These are phyloP conservation scores for Podospora pseudopauciseta DNA, from an alignment of 495 filamentous ascomycete genomes.

Conservation along the genomic window DNA sequence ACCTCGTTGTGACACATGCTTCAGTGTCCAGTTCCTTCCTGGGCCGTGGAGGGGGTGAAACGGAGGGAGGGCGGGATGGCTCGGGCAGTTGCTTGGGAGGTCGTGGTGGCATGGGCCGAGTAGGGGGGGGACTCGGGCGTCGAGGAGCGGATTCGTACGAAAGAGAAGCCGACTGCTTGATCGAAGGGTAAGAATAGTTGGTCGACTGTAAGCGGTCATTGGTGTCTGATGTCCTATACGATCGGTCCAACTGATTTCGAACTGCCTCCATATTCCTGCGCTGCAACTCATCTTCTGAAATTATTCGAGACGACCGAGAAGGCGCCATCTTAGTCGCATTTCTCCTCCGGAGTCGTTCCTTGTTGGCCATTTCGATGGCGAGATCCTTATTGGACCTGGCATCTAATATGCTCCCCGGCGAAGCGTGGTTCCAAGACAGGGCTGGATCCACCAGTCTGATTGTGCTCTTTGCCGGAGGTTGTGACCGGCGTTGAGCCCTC, in stretches of 20 bases:
- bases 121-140: slow-evolving; percentile 13
- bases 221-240: slow-evolving; percentile 13
- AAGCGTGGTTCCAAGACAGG: slow-evolving; percentile 38
- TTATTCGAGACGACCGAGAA: slow-evolving; percentile 8
- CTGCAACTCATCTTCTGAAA: slow-evolving; percentile 47
- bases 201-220: slow-evolving; percentile 8
- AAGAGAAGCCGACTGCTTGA: slow-evolving; percentile 43
- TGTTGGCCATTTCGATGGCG: slow-evolving; percentile 71
- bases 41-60: not conserved
- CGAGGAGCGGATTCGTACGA: slow-evolving; percentile 34
- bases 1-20: slow-evolving; percentile 9
- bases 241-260: slow-evolving; percentile 39
- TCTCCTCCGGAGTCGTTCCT: slow-evolving; percentile 63
- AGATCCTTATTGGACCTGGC: slow-evolving; percentile 69
- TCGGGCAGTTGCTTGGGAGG: slow-evolving; percentile 43
- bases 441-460: slow-evolving; percentile 47
- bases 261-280: slow-evolving; percentile 47
- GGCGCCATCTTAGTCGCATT: slow-evolving; percentile 44
- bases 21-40: slow-evolving; percentile 26
- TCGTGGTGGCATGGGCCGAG: slow-evolving; percentile 35
- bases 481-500: not conserved
- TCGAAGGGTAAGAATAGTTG: slow-evolving; percentile 49
- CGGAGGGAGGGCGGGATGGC: not conserved
- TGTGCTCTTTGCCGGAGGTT: slow-evolving; percentile 10
- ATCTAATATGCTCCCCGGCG: slow-evolving; percentile 51